phyloP scores from a whole-genome alignment of 2,329 filamentous ascomycete species.

The Microcyclosporella mali region DNA sequence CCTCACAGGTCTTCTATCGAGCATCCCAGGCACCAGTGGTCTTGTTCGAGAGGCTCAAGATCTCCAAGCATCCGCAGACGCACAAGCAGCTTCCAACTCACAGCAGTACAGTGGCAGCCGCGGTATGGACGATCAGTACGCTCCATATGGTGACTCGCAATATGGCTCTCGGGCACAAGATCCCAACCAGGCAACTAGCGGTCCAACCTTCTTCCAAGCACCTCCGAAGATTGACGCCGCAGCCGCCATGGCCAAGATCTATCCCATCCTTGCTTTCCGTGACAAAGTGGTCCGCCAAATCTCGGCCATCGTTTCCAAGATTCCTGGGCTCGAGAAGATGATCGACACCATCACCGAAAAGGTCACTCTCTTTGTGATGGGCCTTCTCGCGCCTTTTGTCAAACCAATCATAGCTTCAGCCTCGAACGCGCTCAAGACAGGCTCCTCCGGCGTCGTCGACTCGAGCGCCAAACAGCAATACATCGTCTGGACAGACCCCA shows the following conservation, averaged over 20 bases:
- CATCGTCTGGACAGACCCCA: slow-evolving; percentile 44
- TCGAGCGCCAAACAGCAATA: slow-evolving; percentile 46
- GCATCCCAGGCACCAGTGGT: slow-evolving; percentile 58
- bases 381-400: slow-evolving; percentile 84
- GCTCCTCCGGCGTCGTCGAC: slow-evolving; percentile 65
- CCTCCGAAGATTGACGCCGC: slow-evolving; percentile 19
- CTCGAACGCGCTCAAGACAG: slow-evolving; percentile 76
- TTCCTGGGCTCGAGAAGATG: slow-evolving; percentile 82
- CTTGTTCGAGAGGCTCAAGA: slow-evolving; percentile 42
- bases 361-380: slow-evolving; percentile 84
- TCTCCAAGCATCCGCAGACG: slow-evolving; percentile 44
- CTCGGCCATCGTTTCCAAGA: slow-evolving; percentile 77
- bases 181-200: slow-evolving; percentile 26
- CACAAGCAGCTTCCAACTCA: slow-evolving; percentile 39
- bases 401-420: slow-evolving; percentile 85
- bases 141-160: slow-evolving; percentile 20
- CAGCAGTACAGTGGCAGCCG: slow-evolving; percentile 15
- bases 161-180: slow-evolving; percentile 11
- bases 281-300: slow-evolving; percentile 90
- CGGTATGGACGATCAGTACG: slow-evolving; percentile 14
- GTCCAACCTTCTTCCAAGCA: slow-evolving; percentile 25
- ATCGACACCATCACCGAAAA: slow-evolving; percentile 92
- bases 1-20: slow-evolving; percentile 61
- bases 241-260: slow-evolving; percentile 59
- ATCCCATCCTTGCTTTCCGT: slow-evolving; percentile 87